A percentile compares a stretch with the other conserved stretches of the same genome.
These are phyloP conservation scores for Hortiboletus campestris DNA, from an alignment of 768 basidiomycete species.

Conservation along the genomic window DNA sequence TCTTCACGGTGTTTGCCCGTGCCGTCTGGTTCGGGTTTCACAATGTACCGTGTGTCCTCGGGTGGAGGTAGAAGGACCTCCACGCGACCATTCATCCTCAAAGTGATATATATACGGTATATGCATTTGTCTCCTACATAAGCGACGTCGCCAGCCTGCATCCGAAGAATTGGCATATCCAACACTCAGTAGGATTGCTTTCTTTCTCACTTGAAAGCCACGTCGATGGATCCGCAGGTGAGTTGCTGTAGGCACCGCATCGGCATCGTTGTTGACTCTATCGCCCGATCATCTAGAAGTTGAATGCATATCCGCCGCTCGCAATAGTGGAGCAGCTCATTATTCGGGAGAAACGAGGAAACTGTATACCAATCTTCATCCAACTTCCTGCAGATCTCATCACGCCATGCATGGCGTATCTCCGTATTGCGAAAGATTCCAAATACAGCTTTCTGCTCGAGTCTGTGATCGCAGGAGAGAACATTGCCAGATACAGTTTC, in stretches of 20 bases:
- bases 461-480: slow-evolving; percentile 88
- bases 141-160: background rate
- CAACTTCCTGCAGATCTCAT: slow-evolving; percentile 94
- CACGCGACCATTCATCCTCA: background rate
- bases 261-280: slow-evolving; percentile 49
- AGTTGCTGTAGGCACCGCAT: slow-evolving; percentile 5
- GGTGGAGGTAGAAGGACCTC: slow-evolving; percentile 6
- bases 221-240: slow-evolving; percentile 52
- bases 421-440: slow-evolving; percentile 87
- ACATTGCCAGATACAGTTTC: slow-evolving; percentile 91
- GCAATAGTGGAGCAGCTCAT: slow-evolving; percentile 76
- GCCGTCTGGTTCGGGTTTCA: background rate
- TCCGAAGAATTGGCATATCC: background rate
- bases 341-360: slow-evolving; percentile 78
- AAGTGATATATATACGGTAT: background rate
- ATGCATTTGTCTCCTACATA: slow-evolving; percentile 8
- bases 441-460: slow-evolving; percentile 95
- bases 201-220: background rate
- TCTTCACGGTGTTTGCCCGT: background rate
- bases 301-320: slow-evolving; percentile 69
- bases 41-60: background rate
- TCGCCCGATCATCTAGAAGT: slow-evolving; percentile 54
- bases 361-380: slow-evolving; percentile 90
- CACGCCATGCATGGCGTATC: slow-evolving; percentile 96
- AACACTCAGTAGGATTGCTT: background rate